Base-by-base conservation (phyloP, 306 rosid species). In the Spatholobus suberectus region DNA sequence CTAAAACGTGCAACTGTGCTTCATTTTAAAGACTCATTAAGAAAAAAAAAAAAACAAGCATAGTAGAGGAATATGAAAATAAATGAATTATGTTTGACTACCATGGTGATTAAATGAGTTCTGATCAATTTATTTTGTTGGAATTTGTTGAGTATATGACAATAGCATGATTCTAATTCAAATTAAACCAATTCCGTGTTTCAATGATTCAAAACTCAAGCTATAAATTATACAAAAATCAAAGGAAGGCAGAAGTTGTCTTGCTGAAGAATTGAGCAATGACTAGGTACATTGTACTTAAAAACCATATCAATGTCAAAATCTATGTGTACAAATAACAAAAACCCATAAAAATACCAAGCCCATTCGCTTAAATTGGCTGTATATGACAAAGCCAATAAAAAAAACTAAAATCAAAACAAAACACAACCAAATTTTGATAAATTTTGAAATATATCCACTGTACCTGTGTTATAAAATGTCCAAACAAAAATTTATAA, bases 81-180 rank as follows among this genome's bases (percentile, higher is more conserved):
- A 27, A 14, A 34, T 63, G 23, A 63, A 5, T 62, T 63, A n/a
- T 51, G 70, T 14, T 63, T 63, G 43, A 15, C 14, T 14, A 8
- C 12, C 70, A 63, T 35, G 71, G 71, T n/a, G 26, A 65, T 65
- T 65, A 65, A 65, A 65, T 35, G 24, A 10, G 46, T 34, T 63
- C 1, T 65, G 40, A 65, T 34, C 46, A 32, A 6, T 34, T 34
- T 34, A 7, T 65, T 32, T 35, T 34, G 26, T 34, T 65, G 46
- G 15, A 65, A 32, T 65, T 34, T 65, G 26, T 15, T 34, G 26
- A 29, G 14, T 61, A 17, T 32, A n/a, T 63, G 13, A 2, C 43
- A 62, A 32, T 24, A 59, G 37, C 67, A 27, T 35, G 69, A 29
- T 26, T 65, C 41, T 15, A 2, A 13, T 49, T 17, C n/a, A 49